A percentile compares a stretch with the other conserved stretches of the same genome.
These are phyloP conservation scores for Phytopythium helicoides DNA, from an alignment of 352 stramenopile genomes.

Conservation along the genomic window DNA sequence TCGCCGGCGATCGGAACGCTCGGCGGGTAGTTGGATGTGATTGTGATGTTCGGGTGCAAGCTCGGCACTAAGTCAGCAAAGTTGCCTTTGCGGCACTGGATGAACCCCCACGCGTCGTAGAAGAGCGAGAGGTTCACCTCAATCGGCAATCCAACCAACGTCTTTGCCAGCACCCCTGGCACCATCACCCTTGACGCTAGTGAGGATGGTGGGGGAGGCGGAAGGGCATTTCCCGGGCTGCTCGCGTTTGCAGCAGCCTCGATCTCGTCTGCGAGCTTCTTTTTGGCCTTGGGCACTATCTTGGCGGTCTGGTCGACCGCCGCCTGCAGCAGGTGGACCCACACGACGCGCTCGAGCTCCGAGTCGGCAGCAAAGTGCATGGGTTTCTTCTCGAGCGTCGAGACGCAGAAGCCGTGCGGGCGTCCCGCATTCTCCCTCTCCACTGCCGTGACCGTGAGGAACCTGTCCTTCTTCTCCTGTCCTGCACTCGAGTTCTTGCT, in stretches of 20 bases:
- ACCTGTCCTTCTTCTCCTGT: slow-evolving; percentile 45
- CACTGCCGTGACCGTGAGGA: slow-evolving; percentile 58
- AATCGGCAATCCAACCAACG: slow-evolving; percentile 53
- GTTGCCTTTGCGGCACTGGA: slow-evolving; percentile 74
- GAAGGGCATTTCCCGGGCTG: slow-evolving; percentile 15
- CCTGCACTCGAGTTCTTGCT: too few species aligned
- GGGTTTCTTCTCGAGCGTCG: slow-evolving; percentile 52
- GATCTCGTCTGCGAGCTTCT: slow-evolving; percentile 6
- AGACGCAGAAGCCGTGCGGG: slow-evolving; percentile 53
- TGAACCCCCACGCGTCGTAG: slow-evolving; percentile 73
- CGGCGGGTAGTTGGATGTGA: slow-evolving; percentile 86
- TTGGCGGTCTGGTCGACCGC: slow-evolving; percentile 55
- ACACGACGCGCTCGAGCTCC: slow-evolving; percentile 75
- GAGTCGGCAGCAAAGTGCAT: slow-evolving; percentile 62
- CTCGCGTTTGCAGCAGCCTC: slow-evolving; percentile 7
- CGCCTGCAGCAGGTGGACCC: slow-evolving; percentile 66
- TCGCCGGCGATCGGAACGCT: slow-evolving; percentile 89
- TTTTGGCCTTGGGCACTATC: slow-evolving; percentile 32
- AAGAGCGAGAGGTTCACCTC: slow-evolving; percentile 60
- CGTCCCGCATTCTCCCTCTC: slow-evolving; percentile 55
- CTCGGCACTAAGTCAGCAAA: slow-evolving; percentile 80
- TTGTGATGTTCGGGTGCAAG: slow-evolving; percentile 82
- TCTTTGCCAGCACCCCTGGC: slow-evolving; percentile 30
- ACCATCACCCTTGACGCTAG: slow-evolving; percentile 21
- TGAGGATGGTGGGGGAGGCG: slow-evolving; percentile 23